A percentile compares a stretch with the other conserved stretches of the same genome.
Evolutionary conservation across 2,329 filamentous ascomycete species (phyloP).

Genomic region (Cylindrodendrum hubeiense): DNA sequence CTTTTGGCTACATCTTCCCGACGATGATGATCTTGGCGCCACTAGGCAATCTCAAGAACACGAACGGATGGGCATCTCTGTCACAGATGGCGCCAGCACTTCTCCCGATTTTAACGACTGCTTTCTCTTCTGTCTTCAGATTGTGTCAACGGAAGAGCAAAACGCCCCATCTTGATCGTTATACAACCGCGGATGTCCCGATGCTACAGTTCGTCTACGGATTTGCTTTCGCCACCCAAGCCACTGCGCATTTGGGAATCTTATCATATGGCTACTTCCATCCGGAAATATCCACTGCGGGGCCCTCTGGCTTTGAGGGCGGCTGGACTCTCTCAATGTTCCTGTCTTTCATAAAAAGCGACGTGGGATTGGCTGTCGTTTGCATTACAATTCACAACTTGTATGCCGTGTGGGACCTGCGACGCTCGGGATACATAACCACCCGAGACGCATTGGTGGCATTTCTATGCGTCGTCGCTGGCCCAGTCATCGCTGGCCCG

Average conservation of each 20-base stretch:
- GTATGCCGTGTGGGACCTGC: conserved; percentile 39
- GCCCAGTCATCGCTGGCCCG: conserved; percentile 34
- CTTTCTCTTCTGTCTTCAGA: not conserved
- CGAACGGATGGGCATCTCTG: not conserved
- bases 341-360: not conserved
- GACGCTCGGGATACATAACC: conserved; percentile 37
- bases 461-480: conserved; percentile 1
- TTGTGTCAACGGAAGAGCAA: not conserved
- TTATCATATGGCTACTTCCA: not conserved
- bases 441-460: conserved; percentile 21
- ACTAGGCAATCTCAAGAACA: too few species aligned
- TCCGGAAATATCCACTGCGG: not conserved
- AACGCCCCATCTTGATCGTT: not conserved
- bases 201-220: conserved; percentile 1
- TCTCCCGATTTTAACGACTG: not conserved
- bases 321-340: too few species aligned
- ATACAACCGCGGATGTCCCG: not conserved
- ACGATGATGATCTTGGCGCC: not conserved
- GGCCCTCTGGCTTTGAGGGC: too few species aligned
- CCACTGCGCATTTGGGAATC: not conserved
- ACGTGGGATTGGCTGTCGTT: not conserved
- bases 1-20: conserved; percentile 32
- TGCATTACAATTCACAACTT: conserved; percentile 9
- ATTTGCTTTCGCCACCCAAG: conserved; percentile 8
- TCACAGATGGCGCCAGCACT: not conserved